A percentile compares a stretch with the other conserved stretches of the same genome.
Conservation (phyloP, 2,329 filamentous ascomycete genomes). For the Drechslerella stenobrocha region DNA sequence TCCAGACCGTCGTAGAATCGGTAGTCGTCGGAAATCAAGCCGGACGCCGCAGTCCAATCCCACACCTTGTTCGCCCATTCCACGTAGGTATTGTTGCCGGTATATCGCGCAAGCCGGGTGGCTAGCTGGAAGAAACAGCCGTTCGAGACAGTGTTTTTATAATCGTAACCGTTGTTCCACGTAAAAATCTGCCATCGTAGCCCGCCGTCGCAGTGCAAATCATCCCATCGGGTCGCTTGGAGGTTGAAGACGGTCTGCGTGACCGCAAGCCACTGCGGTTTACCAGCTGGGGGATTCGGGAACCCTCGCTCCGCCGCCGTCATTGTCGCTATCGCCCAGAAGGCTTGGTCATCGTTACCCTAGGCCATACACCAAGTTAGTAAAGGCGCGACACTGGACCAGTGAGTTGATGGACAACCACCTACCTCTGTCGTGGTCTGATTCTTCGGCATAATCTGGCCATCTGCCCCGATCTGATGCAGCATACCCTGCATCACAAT, state of each 20-base stretch:
- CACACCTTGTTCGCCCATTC: slow-evolving; percentile 74
- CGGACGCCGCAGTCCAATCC: slow-evolving; percentile 65
- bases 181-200: slow-evolving; percentile 80
- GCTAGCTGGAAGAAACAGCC: slow-evolving; percentile 71
- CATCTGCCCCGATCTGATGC: slow-evolving; percentile 71
- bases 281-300: slow-evolving; percentile 63
- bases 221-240: slow-evolving; percentile 72
- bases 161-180: slow-evolving; percentile 75
- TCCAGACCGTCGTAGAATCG: slow-evolving; percentile 67
- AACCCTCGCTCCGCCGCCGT: slow-evolving; percentile 71
- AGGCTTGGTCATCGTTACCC: slow-evolving; percentile 75
- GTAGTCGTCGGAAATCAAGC: slow-evolving; percentile 63
- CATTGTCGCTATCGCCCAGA: slow-evolving; percentile 71
- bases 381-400: too few species aligned
- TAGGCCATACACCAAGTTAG: slow-evolving; percentile 54
- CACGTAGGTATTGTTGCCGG: slow-evolving; percentile 75
- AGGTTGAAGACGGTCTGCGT: slow-evolving; percentile 73
- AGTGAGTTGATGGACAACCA: too few species aligned
- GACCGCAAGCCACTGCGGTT: slow-evolving; percentile 69
- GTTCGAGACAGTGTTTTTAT: slow-evolving; percentile 74
- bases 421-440: slow-evolving; percentile 60
- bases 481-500: slow-evolving; percentile 70
- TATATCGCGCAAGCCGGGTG: slow-evolving; percentile 74
- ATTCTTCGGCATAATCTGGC: slow-evolving; percentile 77
- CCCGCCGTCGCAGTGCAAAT: slow-evolving; percentile 68